Base-by-base conservation (phyloP, 2,329 filamentous ascomycete species). In the Immersiporthe knoxdaviesiana region DNA sequence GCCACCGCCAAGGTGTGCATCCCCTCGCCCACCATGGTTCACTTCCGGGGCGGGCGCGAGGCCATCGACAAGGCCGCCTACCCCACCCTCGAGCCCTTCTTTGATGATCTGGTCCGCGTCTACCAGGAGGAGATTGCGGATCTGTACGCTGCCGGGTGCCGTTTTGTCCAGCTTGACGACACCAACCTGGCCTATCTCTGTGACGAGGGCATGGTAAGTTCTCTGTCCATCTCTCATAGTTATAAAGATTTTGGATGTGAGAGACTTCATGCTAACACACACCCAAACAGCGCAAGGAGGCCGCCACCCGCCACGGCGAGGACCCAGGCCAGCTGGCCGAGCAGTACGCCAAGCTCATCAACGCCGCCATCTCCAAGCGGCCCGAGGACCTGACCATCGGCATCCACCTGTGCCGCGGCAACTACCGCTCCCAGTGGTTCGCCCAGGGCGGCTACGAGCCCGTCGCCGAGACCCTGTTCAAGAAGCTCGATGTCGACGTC, bases 131-230 rank as follows among this genome's bases (percentile, higher is more conserved):
- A 88, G 76, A 79, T 87, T 7, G 81, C 79, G 69, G 81, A 82
- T 59, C 78, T 87, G 54, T 85, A 87, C 77, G 76, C 79, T 39
- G 85, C 85, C 1, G 85, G 85, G 8, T 85, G 83, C 76, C 83
- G 85, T 73, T 86, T 86, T 74, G 83, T 87, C 16, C 85, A 88
- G 78, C 81, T 88, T 66, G 85, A 88, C 76, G 85, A 88, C 78
- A 87, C 85, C 24, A 87, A 87, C 76, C 79, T 88, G n/a, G 85
- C 85, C 21, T 88, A 87, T 75, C 83, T 87, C 14, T 88, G 85
- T 78, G 85, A 87, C 74, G 81, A 82, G 39, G 80, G 83, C 72
- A 87, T 87, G 85, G 59, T 62, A n/a, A 62, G 59, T 39, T 35
- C 3, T 61, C n/a, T 56, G 8, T 56, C 8, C 52, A 56, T 35